Percentiles rank a stretch among this genome's conserved stretches.
Evolutionary conservation across 768 basidiomycete species (phyloP).

Genomic region (Phaeotremella fagi): DNA sequence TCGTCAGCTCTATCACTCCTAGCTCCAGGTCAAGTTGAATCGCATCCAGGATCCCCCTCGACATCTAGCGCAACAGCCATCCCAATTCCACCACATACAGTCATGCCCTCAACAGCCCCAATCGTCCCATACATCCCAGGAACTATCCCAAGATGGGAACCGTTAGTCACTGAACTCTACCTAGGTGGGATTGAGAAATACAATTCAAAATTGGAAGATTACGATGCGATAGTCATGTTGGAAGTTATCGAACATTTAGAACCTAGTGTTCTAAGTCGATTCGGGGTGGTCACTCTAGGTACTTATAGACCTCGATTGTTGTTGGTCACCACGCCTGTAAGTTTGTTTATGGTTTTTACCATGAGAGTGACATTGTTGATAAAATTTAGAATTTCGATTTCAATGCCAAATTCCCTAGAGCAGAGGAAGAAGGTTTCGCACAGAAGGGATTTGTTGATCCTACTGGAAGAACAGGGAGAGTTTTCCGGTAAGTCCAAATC

Average conservation of each 20-base stretch:
- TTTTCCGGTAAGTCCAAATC: conserved; percentile 40
- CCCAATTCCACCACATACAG: not conserved
- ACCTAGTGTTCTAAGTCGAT: conserved; percentile 38
- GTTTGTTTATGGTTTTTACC: conserved; percentile 2
- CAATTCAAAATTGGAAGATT: conserved; percentile 43
- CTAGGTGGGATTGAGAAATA: conserved; percentile 45
- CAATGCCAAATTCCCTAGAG: conserved; percentile 47
- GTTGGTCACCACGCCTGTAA: conserved; percentile 46
- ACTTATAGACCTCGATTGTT: conserved; percentile 45
- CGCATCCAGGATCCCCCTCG: no score
- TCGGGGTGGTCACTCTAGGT: conserved; percentile 47
- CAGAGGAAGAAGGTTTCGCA: conserved; percentile 22
- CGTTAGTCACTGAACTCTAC: conserved; percentile 41
- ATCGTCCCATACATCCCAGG: conserved; percentile 1
- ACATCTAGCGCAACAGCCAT: conserved; percentile 9
- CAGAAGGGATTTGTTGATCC: conserved; percentile 46
- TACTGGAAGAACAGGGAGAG: conserved; percentile 46
- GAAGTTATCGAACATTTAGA: conserved; percentile 49
- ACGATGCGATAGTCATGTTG: conserved; percentile 44
- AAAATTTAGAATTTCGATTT: conserved; percentile 39
- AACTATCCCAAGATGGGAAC: conserved; percentile 32
- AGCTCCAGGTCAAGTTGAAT: conserved; percentile 21
- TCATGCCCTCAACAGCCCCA: not conserved
- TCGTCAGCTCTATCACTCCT: conserved; percentile 31
- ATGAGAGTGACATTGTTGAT: not conserved